These are phyloP conservation scores for Fusarium irregulare DNA, from an alignment of 2,329 filamentous ascomycete genomes.

Conservation along the genomic window DNA sequence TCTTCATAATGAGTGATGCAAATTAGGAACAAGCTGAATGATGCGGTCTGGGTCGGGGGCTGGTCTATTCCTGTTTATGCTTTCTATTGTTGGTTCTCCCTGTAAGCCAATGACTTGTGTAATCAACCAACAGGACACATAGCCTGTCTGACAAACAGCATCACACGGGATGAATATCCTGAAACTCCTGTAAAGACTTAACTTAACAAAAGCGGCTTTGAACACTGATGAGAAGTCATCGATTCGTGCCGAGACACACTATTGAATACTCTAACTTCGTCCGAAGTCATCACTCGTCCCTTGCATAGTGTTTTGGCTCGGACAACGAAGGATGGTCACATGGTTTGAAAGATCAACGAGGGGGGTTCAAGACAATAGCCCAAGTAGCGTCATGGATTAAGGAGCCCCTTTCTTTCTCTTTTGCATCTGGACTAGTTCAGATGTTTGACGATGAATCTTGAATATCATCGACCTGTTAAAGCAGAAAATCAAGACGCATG, in stretches of 20 bases:
- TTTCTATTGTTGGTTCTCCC: neutral
- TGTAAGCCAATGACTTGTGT: neutral
- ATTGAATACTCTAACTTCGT: neutral
- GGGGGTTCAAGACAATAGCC: neutral
- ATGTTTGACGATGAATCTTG: neutral
- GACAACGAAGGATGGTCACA: neutral
- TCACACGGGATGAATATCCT: neutral
- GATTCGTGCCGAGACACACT: neutral
- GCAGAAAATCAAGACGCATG: neutral
- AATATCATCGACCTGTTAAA: neutral
- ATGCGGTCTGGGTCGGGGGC: neutral
- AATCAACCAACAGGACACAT: neutral
- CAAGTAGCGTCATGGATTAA: neutral
- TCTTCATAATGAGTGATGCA: neutral
- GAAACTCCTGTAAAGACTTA: neutral
- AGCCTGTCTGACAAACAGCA: neutral
- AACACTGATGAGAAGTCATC: neutral
- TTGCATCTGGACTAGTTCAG: neutral
- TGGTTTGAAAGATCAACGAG: neutral
- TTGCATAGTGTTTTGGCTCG: constrained; percentile 17
- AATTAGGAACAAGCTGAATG: neutral
- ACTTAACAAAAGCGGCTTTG: too few species aligned
- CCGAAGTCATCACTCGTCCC: neutral
- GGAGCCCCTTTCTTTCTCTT: neutral
- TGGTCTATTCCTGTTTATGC: neutral